Evolutionary conservation across 139 green algal species (phyloP).

Genomic region (Chlamydomonas sp.): DNA sequence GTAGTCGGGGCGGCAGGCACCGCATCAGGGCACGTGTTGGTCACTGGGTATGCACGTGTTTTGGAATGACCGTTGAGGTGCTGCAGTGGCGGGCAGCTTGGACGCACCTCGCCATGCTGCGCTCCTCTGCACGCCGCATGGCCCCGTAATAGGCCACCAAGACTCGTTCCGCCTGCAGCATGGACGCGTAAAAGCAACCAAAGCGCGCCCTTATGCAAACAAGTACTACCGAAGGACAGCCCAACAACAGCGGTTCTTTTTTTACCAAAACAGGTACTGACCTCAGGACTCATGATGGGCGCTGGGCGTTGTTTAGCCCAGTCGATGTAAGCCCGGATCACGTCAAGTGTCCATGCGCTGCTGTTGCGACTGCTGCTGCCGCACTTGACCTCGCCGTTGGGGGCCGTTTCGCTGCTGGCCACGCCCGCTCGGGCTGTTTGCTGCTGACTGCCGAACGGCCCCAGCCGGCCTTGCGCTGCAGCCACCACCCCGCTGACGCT

Average conservation of each 20-base stretch:
- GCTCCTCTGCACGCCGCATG: slow-evolving; percentile 53
- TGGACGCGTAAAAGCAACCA: neutral
- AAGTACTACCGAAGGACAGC: neutral
- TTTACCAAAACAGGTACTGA: neutral
- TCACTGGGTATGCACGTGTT: neutral
- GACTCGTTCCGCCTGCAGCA: slow-evolving; percentile 48
- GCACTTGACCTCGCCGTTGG: neutral
- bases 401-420: neutral
- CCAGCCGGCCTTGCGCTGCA: no score
- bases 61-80: neutral
- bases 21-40: neutral
- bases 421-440: no score
- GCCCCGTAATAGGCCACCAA: slow-evolving; percentile 82
- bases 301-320: slow-evolving; percentile 67
- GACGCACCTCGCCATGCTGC: slow-evolving; percentile 41
- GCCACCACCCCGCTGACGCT: no score
- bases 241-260: no score
- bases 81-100: neutral
- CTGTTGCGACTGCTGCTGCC: neutral
- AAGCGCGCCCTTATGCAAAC: neutral
- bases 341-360: slow-evolving; percentile 69
- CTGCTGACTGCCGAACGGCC: no score
- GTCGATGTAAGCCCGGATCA: slow-evolving; percentile 79
- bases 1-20: slow-evolving; percentile 8
- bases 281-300: slow-evolving; percentile 60